These are phyloP conservation scores for Erucastrum elatum DNA, from an alignment of 345 rosid species.

Conservation along the genomic window DNA sequence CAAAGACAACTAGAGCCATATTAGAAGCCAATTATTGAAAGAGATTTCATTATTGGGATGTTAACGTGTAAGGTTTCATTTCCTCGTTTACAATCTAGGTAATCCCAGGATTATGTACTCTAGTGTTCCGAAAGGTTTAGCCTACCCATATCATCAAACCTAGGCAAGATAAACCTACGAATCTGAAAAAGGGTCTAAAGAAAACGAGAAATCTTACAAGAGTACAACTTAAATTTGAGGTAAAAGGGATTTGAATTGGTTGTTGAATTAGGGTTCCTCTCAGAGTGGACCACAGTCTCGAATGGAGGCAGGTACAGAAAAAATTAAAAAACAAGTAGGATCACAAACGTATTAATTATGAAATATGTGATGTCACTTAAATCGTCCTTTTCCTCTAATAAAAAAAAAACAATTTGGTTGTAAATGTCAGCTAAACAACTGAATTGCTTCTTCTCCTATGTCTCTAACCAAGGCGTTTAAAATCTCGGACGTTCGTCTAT, in stretches of 20 bases:
- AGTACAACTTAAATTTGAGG: not conserved
- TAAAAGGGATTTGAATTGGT: slow-evolving; percentile 19
- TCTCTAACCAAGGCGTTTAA: slow-evolving; percentile 79
- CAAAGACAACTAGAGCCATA: not conserved
- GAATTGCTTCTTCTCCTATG: slow-evolving; percentile 64
- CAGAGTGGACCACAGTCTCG: slow-evolving; percentile 37
- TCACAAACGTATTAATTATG: slow-evolving; percentile 29
- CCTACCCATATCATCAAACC: slow-evolving; percentile 7
- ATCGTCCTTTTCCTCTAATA: slow-evolving; percentile 26
- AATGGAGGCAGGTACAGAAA: slow-evolving; percentile 39
- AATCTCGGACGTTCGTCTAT: slow-evolving; percentile 57
- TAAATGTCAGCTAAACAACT: slow-evolving; percentile 41
- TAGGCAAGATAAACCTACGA: slow-evolving; percentile 3
- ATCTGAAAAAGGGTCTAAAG: not conserved
- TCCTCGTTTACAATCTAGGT: not conserved
- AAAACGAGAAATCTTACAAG: not conserved
- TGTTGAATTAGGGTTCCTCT: slow-evolving; percentile 41
- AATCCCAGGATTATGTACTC: not conserved
- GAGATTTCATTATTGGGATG: not conserved
- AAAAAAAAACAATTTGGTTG: slow-evolving; percentile 13
- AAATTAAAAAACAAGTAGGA: slow-evolving; percentile 31
- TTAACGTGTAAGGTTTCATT: slow-evolving; percentile 2
- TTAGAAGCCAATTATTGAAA: slow-evolving; percentile 5
- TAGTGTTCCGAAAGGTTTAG: slow-evolving; percentile 8
- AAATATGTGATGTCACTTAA: slow-evolving; percentile 36